Conservation (phyloP, 805 yeast genomes). For the Metschnikowia picachoensis region DNA sequence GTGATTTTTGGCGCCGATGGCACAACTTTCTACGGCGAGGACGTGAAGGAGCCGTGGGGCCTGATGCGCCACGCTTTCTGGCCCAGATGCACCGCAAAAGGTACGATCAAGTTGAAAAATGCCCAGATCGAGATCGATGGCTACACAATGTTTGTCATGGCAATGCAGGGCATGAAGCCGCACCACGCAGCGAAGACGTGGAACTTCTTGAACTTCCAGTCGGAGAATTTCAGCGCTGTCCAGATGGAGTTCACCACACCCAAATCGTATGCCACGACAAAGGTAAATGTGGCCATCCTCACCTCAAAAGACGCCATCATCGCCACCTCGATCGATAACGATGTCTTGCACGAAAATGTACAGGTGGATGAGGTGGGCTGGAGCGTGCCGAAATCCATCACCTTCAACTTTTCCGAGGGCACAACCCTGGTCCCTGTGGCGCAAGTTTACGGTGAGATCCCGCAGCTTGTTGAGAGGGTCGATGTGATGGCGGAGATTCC, state of each 20-base stretch:
- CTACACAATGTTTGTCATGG: constrained; percentile 84
- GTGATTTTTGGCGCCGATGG: constrained; percentile 91
- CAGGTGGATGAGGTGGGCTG: constrained; percentile 80
- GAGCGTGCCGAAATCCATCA: constrained; percentile 75
- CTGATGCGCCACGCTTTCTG: constrained; percentile 93
- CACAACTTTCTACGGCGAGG: constrained; percentile 80
- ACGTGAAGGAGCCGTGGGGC: constrained; percentile 88
- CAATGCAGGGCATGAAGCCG: constrained; percentile 98
- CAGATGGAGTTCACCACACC: constrained; percentile 97
- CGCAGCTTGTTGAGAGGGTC: constrained; percentile 74
- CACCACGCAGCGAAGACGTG: constrained; percentile 97
- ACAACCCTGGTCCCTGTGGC: constrained; percentile 40
- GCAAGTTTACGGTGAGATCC: constrained; percentile 56
- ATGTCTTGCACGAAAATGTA: constrained; percentile 49
- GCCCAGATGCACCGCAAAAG: constrained; percentile 80
- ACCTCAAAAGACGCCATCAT: constrained; percentile 61
- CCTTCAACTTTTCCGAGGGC: constrained; percentile 49
- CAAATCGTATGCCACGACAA: constrained; percentile 75
- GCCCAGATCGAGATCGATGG: constrained; percentile 40
- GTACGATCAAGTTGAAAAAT: constrained; percentile 52
- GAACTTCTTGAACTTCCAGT: constrained; percentile 91
- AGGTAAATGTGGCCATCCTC: constrained; percentile 75
- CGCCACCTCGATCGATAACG: constrained; percentile 61
- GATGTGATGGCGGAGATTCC: constrained; percentile 99
- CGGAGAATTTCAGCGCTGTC: constrained; percentile 66